Conservation (phyloP, 305 asterid genomes). For the Fraxinus sp. region DNA sequence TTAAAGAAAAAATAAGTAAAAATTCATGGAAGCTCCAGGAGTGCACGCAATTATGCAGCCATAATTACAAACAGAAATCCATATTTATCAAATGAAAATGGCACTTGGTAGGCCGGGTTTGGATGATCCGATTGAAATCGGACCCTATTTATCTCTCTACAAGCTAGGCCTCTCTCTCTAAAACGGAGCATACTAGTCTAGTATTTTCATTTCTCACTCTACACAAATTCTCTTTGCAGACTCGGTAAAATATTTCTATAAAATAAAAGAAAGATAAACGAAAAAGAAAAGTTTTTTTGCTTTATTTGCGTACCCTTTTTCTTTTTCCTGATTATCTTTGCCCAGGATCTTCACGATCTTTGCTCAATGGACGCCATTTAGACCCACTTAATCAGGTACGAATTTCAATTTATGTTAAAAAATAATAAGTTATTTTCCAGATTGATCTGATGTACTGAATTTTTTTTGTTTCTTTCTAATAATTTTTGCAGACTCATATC, state of each 20-base stretch:
- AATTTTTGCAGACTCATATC: constrained; percentile 8
- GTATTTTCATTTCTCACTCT: constrained; percentile 11
- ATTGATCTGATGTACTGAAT: constrained; percentile 36
- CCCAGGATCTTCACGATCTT: constrained; percentile 30
- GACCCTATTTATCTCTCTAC: constrained; percentile 37
- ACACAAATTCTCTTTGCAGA: constrained; percentile 36
- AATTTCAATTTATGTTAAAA: background rate
- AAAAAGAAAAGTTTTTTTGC: constrained; percentile 18
- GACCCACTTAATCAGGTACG: constrained; percentile 46
- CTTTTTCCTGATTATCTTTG: constrained; percentile 26
- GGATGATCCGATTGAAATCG: constrained; percentile 55
- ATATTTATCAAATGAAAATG: background rate
- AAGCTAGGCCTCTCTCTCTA: constrained; percentile 25
- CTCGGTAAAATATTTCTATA: constrained; percentile 39
- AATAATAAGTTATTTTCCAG: background rate
- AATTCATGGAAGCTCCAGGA: background rate
- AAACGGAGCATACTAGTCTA: background rate
- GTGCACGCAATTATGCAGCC: background rate
- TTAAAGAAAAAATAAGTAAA: background rate
- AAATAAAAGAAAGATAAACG: constrained; percentile 21
- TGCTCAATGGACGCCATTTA: constrained; percentile 53
- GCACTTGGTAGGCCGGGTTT: constrained; percentile 15
- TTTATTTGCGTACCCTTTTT: constrained; percentile 17
- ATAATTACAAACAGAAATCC: background rate
- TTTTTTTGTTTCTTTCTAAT: background rate